phyloP scores from a whole-genome alignment of 2,329 filamentous ascomycete species.

The Ploettnerulaceae sp. region DNA sequence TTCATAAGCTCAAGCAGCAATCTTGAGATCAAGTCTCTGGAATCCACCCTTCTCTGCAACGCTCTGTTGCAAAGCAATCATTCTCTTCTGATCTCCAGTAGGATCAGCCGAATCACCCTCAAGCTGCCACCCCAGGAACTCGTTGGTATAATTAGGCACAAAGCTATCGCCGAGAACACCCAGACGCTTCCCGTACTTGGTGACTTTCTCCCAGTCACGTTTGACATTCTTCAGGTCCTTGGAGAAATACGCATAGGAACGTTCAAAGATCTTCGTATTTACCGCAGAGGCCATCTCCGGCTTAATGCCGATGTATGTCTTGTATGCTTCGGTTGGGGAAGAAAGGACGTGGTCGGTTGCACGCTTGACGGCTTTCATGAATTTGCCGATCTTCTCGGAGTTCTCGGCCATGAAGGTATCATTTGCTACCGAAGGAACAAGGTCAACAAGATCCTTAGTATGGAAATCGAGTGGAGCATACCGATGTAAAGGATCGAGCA shows the following conservation, averaged over 20 bases:
- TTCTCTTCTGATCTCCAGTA: constrained; percentile 67
- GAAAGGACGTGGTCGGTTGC: constrained; percentile 69
- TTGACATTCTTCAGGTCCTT: constrained; percentile 68
- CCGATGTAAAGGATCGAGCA: constrained; percentile 77
- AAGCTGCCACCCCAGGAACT: constrained; percentile 61
- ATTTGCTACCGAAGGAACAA: constrained; percentile 42
- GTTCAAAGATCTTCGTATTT: constrained; percentile 76
- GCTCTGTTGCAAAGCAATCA: constrained; percentile 63
- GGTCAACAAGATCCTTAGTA: background rate
- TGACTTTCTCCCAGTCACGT: constrained; percentile 75
- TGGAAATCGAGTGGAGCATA: constrained; percentile 7
- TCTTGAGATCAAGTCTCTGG: constrained; percentile 40
- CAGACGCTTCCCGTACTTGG: constrained; percentile 68
- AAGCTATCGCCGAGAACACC: constrained; percentile 61
- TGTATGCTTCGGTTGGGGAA: constrained; percentile 58
- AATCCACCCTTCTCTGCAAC: constrained; percentile 64
- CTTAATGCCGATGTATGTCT: constrained; percentile 68
- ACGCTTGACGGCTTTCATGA: constrained; percentile 68
- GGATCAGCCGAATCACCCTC: constrained; percentile 63
- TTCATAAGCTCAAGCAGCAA: constrained; percentile 17
- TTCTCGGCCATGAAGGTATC: constrained; percentile 63
- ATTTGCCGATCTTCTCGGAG: constrained; percentile 60
- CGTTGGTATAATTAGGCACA: constrained; percentile 69
- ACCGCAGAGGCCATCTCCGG: constrained; percentile 62
- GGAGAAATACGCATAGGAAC: constrained; percentile 72